phyloP scores from a whole-genome alignment of 2,329 filamentous ascomycete genomes.

The Microsporum audouinii region DNA sequence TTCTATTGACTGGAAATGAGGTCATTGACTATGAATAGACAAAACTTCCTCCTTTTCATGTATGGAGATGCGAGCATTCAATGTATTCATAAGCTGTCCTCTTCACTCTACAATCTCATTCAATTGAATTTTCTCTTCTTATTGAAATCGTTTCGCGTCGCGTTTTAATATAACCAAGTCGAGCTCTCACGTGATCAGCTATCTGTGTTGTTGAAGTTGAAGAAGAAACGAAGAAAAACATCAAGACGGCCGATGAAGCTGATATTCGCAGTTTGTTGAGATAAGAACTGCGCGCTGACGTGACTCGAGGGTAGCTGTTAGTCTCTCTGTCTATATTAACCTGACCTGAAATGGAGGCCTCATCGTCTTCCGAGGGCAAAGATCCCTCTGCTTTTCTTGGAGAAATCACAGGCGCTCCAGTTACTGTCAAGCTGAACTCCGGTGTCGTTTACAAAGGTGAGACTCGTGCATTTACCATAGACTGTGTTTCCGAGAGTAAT shows the following conservation, averaged over 20 bases:
- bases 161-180: conserved; percentile 1
- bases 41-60: neutral
- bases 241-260: neutral
- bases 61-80: neutral
- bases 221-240: neutral
- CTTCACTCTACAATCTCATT: neutral
- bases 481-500: neutral
- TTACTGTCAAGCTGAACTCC: conserved; percentile 97
- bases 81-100: neutral
- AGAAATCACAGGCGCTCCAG: conserved; percentile 86
- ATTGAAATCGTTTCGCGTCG: neutral
- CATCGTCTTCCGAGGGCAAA: conserved; percentile 58
- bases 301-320: neutral
- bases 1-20: neutral
- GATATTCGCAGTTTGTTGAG: neutral
- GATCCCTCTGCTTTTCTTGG: conserved; percentile 88
- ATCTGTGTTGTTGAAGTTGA: neutral
- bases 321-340: neutral
- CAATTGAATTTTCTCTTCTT: neutral
- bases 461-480: neutral
- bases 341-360: conserved; percentile 60
- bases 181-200: neutral
- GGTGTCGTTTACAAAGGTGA: conserved; percentile 93
- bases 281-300: neutral
- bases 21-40: neutral